These are phyloP conservation scores for Heritiera fomes DNA, from an alignment of 345 rosid species.

Conservation along the genomic window DNA sequence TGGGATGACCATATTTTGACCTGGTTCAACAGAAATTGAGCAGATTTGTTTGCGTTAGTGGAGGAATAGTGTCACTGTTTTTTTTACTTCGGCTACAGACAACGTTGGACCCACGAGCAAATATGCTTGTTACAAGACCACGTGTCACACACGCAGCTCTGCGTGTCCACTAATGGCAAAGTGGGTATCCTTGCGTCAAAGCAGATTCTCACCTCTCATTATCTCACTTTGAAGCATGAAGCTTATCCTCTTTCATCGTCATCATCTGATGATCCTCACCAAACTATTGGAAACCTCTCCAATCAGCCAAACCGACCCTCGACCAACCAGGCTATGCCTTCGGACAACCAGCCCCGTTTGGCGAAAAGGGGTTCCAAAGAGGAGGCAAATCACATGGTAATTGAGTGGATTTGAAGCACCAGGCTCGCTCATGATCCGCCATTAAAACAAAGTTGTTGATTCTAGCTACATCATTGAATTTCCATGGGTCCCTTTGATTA, in stretches of 20 bases:
- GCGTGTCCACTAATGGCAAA: background rate
- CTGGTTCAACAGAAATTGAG: background rate
- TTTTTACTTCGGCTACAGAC: too few species aligned
- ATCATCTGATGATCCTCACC: background rate
- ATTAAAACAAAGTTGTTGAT: background rate
- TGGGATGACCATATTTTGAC: too few species aligned
- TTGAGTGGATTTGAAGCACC: background rate
- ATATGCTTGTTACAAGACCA: too few species aligned
- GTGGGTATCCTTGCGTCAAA: background rate
- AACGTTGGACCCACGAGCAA: too few species aligned
- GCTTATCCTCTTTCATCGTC: background rate
- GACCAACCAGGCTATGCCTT: background rate
- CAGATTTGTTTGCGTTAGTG: too few species aligned
- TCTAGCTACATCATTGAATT: background rate
- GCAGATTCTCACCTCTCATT: background rate
- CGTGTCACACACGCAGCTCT: too few species aligned
- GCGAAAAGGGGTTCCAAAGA: background rate
- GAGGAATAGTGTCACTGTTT: too few species aligned
- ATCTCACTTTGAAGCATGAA: background rate
- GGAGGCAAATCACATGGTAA: constrained; percentile 11
- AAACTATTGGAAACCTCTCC: background rate
- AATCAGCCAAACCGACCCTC: background rate
- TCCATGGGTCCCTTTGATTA: background rate
- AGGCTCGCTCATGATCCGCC: background rate
- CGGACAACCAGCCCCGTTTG: background rate